Base-by-base conservation (phyloP, 306 rosid genomes). In the Bauhinia variegata region DNA sequence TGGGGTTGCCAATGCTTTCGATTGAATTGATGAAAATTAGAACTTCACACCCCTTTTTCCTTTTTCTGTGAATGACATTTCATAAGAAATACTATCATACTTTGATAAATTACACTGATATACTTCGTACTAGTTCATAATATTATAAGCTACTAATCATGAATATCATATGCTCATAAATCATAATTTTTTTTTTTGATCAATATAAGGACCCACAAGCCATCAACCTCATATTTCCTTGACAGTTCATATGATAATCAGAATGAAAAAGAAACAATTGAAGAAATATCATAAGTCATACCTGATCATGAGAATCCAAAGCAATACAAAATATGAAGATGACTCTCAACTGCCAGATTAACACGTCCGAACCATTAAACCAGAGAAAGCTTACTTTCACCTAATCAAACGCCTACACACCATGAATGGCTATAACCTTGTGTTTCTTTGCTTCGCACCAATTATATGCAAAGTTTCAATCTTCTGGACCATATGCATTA, bases 321-420 rank as follows among this genome's bases (percentile, higher is more conserved):
- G 78, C 75, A 75, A 72, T 36, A 85, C 33, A 52, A 71, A 69
- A 62, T 79, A 73, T 65, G 91, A 83, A 73, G 79, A 68, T 5
- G 95, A 87, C 85, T 64, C 71, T 83, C 83, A 80, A 82, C 88
- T 74, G 76, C 84, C 80, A 55, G 39, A 69, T 73, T 73, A 58
- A 62, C 59, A 72, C 79, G 43, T 55, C 59, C 31, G 7, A 63
- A 49, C 81, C 60, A 68, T 36, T 60, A 38, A 63, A 60, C 32
- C 43, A 15, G 50, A 63, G 65, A 68, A 79, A 79, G 64, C 62
- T 80, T 70, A 74, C 65, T 76, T 70, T 71, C 65, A 67, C 71
- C 75, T 72, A 59, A 76, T 63, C 51, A 67, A 49, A 55, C 65
- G 18, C 56, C 60, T 63, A 39, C 88, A 78, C 63, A 69, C 65